These are phyloP conservation scores for Primulina tabacum DNA, from an alignment of 257 asterid genomes.

Conservation along the genomic window DNA sequence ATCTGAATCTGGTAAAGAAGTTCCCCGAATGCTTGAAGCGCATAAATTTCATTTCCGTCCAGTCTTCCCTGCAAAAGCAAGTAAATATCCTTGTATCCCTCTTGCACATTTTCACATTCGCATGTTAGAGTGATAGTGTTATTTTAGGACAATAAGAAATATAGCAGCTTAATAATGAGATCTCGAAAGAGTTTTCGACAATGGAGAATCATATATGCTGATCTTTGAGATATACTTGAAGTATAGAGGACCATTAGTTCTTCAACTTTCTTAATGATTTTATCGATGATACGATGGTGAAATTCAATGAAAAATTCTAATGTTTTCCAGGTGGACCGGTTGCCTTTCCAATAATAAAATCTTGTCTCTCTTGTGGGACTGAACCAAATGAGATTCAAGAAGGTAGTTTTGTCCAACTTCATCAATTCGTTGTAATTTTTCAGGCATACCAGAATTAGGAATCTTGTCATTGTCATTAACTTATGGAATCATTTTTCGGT, in stretches of 20 bases:
- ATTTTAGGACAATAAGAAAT: background rate
- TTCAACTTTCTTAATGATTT: conserved; percentile 6
- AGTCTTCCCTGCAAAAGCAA: conserved; percentile 58
- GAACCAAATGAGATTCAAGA: conserved; percentile 80
- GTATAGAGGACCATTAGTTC: conserved; percentile 11
- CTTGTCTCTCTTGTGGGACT: conserved; percentile 87
- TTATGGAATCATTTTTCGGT: conserved; percentile 13
- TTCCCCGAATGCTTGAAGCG: conserved; percentile 97
- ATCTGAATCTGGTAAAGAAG: conserved; percentile 94
- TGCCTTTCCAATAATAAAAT: conserved; percentile 49
- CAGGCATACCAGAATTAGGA: background rate
- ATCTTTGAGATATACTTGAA: background rate
- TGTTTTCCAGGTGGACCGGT: conserved; percentile 60
- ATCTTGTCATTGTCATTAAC: conserved; percentile 5
- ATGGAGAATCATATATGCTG: background rate
- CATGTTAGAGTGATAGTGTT: background rate
- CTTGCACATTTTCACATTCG: background rate
- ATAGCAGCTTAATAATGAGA: background rate
- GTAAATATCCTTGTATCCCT: conserved; percentile 44
- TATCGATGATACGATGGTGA: conserved; percentile 2
- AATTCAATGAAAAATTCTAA: conserved; percentile 18
- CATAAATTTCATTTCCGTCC: conserved; percentile 92
- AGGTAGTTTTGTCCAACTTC: conserved; percentile 47
- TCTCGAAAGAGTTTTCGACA: background rate
- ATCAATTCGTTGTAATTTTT: conserved; percentile 21